Evolutionary conservation across 1,284 basidiomycete species (phyloP).

Genomic region (Ceratobasidium sp.): DNA sequence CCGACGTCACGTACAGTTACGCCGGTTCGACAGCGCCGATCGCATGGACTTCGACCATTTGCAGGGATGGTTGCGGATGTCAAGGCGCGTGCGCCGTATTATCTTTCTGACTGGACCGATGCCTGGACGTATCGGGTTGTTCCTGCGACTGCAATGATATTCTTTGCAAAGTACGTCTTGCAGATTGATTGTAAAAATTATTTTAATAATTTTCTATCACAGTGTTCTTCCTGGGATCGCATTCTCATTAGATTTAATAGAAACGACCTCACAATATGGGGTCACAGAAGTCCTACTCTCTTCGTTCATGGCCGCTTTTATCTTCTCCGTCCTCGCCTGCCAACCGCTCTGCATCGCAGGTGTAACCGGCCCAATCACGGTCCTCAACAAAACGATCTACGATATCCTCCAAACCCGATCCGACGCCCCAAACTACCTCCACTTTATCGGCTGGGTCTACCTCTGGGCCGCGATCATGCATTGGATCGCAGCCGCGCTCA

Average conservation of each 20-base stretch:
- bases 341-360: slow-evolving; percentile 95
- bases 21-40: slow-evolving; percentile 24
- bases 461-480: slow-evolving; percentile 83
- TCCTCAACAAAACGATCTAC: slow-evolving; percentile 92
- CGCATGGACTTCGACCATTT: slow-evolving; percentile 61
- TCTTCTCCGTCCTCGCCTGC: slow-evolving; percentile 91
- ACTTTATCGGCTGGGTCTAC: slow-evolving; percentile 93
- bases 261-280: slow-evolving; percentile 90
- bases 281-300: slow-evolving; percentile 84
- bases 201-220: neutral
- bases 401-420: slow-evolving; percentile 74
- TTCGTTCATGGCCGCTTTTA: slow-evolving; percentile 89
- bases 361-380: slow-evolving; percentile 93
- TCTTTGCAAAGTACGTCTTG: slow-evolving; percentile 75
- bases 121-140: slow-evolving; percentile 89
- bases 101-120: slow-evolving; percentile 87
- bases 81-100: slow-evolving; percentile 80
- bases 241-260: slow-evolving; percentile 93
- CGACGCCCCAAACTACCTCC: slow-evolving; percentile 79
- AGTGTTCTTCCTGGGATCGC: slow-evolving; percentile 91
- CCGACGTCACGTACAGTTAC: slow-evolving; percentile 46
- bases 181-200: too few species aligned
- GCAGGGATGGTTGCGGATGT: slow-evolving; percentile 84
- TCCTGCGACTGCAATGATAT: slow-evolving; percentile 80
- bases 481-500: slow-evolving; percentile 87